These are phyloP conservation scores for Apiotrichum domesticum DNA, from an alignment of 1,284 basidiomycete genomes.

Conservation along the genomic window DNA sequence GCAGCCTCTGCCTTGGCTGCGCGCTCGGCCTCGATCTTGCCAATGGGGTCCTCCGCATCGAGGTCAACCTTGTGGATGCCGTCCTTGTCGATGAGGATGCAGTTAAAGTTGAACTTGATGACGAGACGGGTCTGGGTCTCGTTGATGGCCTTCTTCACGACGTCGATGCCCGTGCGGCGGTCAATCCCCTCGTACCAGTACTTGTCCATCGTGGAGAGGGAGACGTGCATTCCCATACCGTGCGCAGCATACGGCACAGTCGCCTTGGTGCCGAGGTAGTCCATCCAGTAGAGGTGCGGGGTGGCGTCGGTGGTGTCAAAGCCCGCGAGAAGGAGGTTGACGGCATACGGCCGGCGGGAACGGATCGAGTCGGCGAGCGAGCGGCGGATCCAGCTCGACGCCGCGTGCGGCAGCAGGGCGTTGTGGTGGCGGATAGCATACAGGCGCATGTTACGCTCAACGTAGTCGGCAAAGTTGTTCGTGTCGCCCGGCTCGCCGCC, in stretches of 20 bases:
- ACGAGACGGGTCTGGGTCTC: constrained; percentile 83
- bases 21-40: constrained; percentile 23
- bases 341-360: constrained; percentile 78
- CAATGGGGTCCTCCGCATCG: constrained; percentile 30
- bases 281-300: constrained; percentile 56
- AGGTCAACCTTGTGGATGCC: constrained; percentile 70
- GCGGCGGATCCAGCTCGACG: constrained; percentile 90
- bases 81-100: constrained; percentile 85
- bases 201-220: constrained; percentile 84
- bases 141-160: constrained; percentile 76
- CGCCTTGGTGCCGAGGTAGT: constrained; percentile 21
- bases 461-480: constrained; percentile 90
- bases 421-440: constrained; percentile 85
- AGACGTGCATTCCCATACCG: constrained; percentile 91
- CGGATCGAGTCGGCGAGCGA: constrained; percentile 83
- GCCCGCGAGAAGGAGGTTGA: constrained; percentile 89
- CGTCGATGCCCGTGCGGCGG: constrained; percentile 71
- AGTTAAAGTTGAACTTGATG: constrained; percentile 76
- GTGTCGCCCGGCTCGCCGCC: constrained; percentile 96
- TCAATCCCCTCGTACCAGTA: constrained; percentile 50
- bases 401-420: constrained; percentile 79
- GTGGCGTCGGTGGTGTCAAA: constrained; percentile 62
- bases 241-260: constrained; percentile 87
- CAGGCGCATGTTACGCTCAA: constrained; percentile 90
- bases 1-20: constrained; percentile 21